These are phyloP conservation scores for Tympanopsis confertula DNA, from an alignment of 2,329 filamentous ascomycete genomes.

Conservation along the genomic window DNA sequence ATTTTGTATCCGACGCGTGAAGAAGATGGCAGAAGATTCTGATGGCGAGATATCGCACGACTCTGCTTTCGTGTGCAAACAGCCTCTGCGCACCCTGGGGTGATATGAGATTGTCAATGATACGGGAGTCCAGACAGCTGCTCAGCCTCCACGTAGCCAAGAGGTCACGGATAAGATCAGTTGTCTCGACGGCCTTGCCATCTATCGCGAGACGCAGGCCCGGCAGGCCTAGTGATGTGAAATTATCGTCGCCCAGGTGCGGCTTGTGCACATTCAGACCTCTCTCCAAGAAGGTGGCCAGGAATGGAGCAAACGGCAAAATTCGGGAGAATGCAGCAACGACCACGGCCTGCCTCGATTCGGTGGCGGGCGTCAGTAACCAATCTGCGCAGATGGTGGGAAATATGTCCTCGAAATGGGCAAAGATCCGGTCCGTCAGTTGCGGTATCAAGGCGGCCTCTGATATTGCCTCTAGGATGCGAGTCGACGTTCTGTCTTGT, in stretches of 20 bases:
- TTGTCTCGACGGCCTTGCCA: conserved; percentile 10
- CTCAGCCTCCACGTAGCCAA: conserved; percentile 70
- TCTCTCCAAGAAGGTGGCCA: conserved; percentile 61
- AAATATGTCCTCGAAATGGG: conserved; percentile 63
- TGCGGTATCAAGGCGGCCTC: conserved; percentile 56
- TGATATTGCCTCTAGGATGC: conserved; percentile 62
- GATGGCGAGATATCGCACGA: conserved; percentile 70
- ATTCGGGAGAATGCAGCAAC: conserved; percentile 69
- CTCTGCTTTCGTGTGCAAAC: conserved; percentile 45
- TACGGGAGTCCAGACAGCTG: conserved; percentile 59
- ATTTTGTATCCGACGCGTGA: conserved; percentile 66
- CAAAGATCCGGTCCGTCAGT: conserved; percentile 64
- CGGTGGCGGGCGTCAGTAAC: conserved; percentile 37
- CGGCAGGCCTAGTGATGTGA: conserved; percentile 2
- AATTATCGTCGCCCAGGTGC: background rate
- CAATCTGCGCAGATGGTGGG: conserved; percentile 76
- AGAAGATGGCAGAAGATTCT: conserved; percentile 71
- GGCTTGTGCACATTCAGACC: conserved; percentile 12
- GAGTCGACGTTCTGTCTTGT: conserved; percentile 46
- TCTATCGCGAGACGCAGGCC: conserved; percentile 4
- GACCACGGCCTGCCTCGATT: conserved; percentile 26
- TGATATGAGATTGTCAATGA: conserved; percentile 54
- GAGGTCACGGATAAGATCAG: conserved; percentile 25
- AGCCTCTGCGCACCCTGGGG: conserved; percentile 58
- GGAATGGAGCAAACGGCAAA: conserved; percentile 69